phyloP scores from a whole-genome alignment of 371 early-diverging fungal species.

The Mucor piriformis region DNA sequence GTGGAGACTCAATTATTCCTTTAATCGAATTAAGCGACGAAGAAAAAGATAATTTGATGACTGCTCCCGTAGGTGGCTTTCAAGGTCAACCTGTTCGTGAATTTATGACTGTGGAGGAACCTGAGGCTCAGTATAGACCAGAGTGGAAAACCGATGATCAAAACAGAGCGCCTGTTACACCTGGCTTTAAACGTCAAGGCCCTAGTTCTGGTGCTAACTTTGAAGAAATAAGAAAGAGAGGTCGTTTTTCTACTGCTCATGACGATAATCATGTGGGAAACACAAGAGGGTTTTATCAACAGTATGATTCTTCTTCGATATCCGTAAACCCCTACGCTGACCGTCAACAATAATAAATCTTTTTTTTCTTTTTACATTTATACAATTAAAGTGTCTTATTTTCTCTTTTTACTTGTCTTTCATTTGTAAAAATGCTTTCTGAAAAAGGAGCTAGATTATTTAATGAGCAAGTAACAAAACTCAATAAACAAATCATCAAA shows the following conservation, averaged over 20 bases:
- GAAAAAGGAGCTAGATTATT: too few relatives aligned
- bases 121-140: constrained; percentile 45
- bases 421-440: too few relatives aligned
- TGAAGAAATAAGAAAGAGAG: constrained; percentile 17
- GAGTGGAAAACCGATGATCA: constrained; percentile 40
- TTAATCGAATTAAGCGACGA: constrained; percentile 35
- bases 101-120: constrained; percentile 51
- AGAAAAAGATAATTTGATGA: constrained; percentile 42
- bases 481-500: too few relatives aligned
- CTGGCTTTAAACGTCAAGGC: constrained; percentile 7
- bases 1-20: constrained; percentile 51
- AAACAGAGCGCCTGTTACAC: not conserved
- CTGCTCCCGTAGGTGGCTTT: constrained; percentile 48
- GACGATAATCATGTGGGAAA: not conserved
- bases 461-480: too few relatives aligned
- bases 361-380: not conserved
- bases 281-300: constrained; percentile 5
- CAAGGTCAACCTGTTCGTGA: constrained; percentile 43
- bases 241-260: not conserved
- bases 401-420: not conserved
- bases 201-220: not conserved
- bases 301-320: constrained; percentile 9
- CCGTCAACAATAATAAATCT: constrained; percentile 1
- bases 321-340: constrained; percentile 2
- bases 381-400: not conserved